These are phyloP conservation scores for Phytophthora cactorum DNA, from an alignment of 352 stramenopile genomes.

Conservation along the genomic window DNA sequence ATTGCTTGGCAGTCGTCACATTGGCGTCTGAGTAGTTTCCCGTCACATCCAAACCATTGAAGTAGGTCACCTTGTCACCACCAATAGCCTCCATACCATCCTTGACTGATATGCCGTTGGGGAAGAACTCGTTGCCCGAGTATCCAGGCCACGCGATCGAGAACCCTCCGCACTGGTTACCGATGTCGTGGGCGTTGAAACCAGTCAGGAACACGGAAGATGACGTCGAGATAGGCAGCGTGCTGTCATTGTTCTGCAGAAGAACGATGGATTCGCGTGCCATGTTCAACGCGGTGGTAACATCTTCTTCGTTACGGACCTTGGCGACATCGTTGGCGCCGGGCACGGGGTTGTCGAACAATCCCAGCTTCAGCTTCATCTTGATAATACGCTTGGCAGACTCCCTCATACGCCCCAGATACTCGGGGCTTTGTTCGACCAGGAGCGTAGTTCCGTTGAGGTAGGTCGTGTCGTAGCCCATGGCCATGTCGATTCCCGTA, in stretches of 20 bases:
- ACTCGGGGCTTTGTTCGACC: too few species aligned
- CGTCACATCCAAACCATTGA: constrained; percentile 52
- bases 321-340: too few species aligned
- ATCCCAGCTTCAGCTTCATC: too few species aligned
- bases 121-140: constrained; percentile 53
- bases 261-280: too few species aligned
- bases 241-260: background rate
- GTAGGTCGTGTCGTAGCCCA: too few species aligned
- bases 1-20: constrained; percentile 52
- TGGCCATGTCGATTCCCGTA: too few species aligned
- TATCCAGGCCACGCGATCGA: constrained; percentile 69
- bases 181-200: constrained; percentile 32
- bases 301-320: too few species aligned
- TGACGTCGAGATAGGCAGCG: constrained; percentile 45
- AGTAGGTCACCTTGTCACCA: constrained; percentile 42
- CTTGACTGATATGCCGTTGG: constrained; percentile 60
- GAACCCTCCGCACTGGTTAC: constrained; percentile 39
- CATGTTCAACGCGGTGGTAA: too few species aligned
- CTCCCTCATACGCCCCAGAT: too few species aligned
- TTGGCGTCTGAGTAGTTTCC: constrained; percentile 50
- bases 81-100: constrained; percentile 45
- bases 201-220: constrained; percentile 41
- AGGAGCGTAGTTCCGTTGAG: too few species aligned
- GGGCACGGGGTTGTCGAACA: too few species aligned
- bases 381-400: too few species aligned